Conservation (phyloP, 83 land plant genomes). For the Thuja plicata region DNA sequence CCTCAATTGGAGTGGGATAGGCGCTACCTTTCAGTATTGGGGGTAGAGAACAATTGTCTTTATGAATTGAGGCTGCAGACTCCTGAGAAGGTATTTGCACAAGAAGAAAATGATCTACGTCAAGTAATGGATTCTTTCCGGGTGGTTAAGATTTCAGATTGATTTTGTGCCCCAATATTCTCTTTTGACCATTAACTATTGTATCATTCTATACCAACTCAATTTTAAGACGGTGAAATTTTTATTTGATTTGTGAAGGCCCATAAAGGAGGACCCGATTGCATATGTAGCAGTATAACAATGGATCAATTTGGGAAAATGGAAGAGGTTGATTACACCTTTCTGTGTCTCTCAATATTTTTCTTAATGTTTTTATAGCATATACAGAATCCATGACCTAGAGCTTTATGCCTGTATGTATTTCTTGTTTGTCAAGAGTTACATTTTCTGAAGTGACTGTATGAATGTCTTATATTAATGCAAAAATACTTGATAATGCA, state of each 20-base stretch:
- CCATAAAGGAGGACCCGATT: not conserved
- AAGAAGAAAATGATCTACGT: slow-evolving; percentile 73
- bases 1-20: slow-evolving; percentile 83
- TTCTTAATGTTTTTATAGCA: not conserved
- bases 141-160: slow-evolving; percentile 45
- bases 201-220: not conserved
- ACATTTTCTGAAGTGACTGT: not conserved
- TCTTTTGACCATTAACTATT: not conserved
- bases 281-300: not conserved
- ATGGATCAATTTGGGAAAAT: not conserved
- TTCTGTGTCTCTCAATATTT: not conserved
- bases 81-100: slow-evolving; percentile 72
- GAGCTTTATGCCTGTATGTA: not conserved
- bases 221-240: not conserved
- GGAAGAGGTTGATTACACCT: not conserved
- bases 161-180: slow-evolving; percentile 1
- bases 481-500: not conserved
- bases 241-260: not conserved
- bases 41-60: slow-evolving; percentile 89
- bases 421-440: not conserved
- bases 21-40: slow-evolving; percentile 93
- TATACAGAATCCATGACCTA: not conserved
- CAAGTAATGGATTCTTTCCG: slow-evolving; percentile 86
- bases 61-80: slow-evolving; percentile 87
- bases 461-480: not conserved